A percentile compares a stretch with the other conserved stretches of the same genome.
Evolutionary conservation across 257 asterid species (phyloP).

Genomic region (Nicotiana knightiana): DNA sequence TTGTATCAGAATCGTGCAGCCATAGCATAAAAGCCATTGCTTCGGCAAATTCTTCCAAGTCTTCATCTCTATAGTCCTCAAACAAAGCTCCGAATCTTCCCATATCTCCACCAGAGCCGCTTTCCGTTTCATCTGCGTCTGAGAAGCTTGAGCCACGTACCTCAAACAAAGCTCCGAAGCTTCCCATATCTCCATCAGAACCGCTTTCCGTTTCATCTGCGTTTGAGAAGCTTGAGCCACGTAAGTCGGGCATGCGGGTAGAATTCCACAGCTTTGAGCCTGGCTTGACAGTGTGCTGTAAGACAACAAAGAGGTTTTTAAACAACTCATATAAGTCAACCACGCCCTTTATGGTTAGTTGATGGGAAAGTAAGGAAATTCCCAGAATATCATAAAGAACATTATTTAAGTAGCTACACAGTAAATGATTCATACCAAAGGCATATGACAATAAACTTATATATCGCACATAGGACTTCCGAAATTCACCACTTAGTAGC

Average conservation of each 20-base stretch:
- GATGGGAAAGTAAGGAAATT: too few species aligned
- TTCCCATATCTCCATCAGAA: neutral
- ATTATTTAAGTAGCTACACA: too few species aligned
- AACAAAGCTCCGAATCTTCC: neutral
- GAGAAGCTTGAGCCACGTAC: neutral
- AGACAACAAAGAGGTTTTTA: neutral
- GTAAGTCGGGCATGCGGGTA: neutral
- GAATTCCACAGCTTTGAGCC: neutral
- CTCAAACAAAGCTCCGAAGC: neutral
- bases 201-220: neutral
- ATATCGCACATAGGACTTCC: too few species aligned
- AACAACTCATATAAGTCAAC: too few species aligned
- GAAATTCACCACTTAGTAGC: too few species aligned
- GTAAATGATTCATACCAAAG: too few species aligned
- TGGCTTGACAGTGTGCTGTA: slow-evolving; percentile 5
- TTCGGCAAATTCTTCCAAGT: neutral
- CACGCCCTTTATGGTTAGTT: too few species aligned
- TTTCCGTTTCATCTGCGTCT: neutral
- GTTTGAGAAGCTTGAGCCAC: neutral
- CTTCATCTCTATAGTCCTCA: neutral
- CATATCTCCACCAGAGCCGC: neutral
- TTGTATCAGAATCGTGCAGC: neutral
- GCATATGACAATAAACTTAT: too few species aligned
- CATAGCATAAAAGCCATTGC: neutral
- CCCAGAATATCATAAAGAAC: too few species aligned